These are phyloP conservation scores for Hemerocallis citrina DNA, from an alignment of 106 monocot genomes.

Conservation along the genomic window DNA sequence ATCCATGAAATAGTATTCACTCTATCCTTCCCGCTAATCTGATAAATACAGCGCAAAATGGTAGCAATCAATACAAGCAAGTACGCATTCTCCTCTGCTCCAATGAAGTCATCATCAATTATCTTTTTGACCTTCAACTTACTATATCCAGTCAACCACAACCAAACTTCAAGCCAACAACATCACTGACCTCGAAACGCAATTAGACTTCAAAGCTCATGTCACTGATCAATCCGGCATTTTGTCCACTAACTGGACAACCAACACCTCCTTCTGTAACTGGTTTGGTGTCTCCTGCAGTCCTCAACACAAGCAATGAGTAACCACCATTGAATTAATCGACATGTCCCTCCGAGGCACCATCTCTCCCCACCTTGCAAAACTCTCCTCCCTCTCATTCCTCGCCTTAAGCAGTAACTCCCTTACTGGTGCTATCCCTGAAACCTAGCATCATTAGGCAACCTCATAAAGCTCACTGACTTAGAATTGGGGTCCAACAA, in stretches of 20 bases:
- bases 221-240: not conserved
- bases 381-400: slow-evolving; percentile 1
- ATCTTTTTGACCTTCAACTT: no score
- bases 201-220: slow-evolving; percentile 3
- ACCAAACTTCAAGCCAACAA: no score
- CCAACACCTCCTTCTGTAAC: slow-evolving; percentile 7
- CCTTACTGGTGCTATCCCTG: slow-evolving; percentile 10
- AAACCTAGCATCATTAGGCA: no score
- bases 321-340: not conserved
- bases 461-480: no score
- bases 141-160: no score
- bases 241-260: slow-evolving; percentile 5
- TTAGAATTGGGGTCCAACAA: no score
- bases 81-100: no score
- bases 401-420: slow-evolving; percentile 4
- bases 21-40: no score
- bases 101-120: no score
- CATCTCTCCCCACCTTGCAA: not conserved
- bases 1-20: no score
- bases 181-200: slow-evolving; percentile 2
- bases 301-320: not conserved
- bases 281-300: slow-evolving; percentile 9
- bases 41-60: no score
- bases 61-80: no score
- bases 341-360: not conserved